These are phyloP conservation scores for Dactylellina leptospora DNA, from an alignment of 2,329 filamentous ascomycete genomes.

Conservation along the genomic window DNA sequence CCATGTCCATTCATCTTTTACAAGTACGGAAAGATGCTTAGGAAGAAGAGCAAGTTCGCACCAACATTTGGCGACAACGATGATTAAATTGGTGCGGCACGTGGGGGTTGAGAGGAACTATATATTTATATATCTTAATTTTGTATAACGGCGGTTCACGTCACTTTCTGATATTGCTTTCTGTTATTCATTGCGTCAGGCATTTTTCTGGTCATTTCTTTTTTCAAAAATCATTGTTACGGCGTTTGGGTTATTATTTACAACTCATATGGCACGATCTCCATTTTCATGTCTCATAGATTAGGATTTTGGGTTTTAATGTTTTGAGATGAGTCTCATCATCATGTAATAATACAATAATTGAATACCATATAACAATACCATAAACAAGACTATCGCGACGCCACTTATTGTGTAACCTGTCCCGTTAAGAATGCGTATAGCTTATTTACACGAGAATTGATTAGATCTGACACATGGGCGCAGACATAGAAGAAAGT, in stretches of 20 bases:
- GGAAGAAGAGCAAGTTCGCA: slow-evolving; percentile 64
- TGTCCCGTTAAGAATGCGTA: too few relatives aligned
- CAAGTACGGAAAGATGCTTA: slow-evolving; percentile 69
- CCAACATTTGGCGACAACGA: slow-evolving; percentile 50
- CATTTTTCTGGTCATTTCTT: neutral
- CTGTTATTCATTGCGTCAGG: neutral
- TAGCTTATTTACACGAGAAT: too few relatives aligned
- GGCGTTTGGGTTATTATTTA: neutral
- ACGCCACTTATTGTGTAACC: too few relatives aligned
- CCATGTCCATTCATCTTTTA: slow-evolving; percentile 73
- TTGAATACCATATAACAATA: too few relatives aligned
- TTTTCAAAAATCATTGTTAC: slow-evolving; percentile 2
- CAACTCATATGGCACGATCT: neutral
- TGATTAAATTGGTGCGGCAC: slow-evolving; percentile 11
- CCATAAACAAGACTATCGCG: too few relatives aligned
- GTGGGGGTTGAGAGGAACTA: too few relatives aligned
- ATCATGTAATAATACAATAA: slow-evolving; percentile 3
- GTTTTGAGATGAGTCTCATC: neutral
- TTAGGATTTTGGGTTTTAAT: neutral
- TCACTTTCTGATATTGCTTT: neutral
- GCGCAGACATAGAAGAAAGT: too few relatives aligned
- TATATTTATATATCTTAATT: too few relatives aligned
- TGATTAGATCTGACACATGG: too few relatives aligned
- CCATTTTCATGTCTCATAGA: neutral
- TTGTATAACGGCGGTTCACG: neutral